Percentiles rank a stretch among this genome's conserved stretches.
These are phyloP conservation scores for Serendipita sp. DNA, from an alignment of 768 basidiomycete species.

Conservation along the genomic window DNA sequence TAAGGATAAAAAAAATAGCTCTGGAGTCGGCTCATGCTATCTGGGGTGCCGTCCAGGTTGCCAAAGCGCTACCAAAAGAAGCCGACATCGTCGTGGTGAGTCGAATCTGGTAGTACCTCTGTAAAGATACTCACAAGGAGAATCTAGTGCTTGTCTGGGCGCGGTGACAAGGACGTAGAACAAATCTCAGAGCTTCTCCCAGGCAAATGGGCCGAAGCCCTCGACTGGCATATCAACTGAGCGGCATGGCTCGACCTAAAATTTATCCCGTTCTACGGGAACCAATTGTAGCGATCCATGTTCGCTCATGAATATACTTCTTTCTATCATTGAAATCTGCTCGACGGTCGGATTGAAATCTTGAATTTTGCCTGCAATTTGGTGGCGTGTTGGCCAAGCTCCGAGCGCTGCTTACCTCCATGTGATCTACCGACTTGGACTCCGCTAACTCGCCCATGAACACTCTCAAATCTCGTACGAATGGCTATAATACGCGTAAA, in stretches of 20 bases:
- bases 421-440: neutral
- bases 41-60: conserved; percentile 78
- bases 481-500: too few species aligned
- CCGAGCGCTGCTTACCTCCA: neutral
- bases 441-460: neutral
- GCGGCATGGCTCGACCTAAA: neutral
- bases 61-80: conserved; percentile 71
- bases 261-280: neutral
- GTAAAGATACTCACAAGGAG: conserved; percentile 6
- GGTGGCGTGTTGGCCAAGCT: neutral
- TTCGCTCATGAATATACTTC: neutral
- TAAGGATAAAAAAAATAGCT: conserved; percentile 30
- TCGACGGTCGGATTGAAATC: too few species aligned
- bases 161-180: conserved; percentile 96
- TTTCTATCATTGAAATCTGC: too few species aligned
- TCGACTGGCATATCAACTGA: conserved; percentile 86
- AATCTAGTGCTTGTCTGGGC: conserved; percentile 72
- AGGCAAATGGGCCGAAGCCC: conserved; percentile 78
- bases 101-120: too few species aligned
- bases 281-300: neutral
- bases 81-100: conserved; percentile 81
- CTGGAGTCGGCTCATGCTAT: conserved; percentile 92
- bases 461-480: too few species aligned
- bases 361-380: too few species aligned
- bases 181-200: conserved; percentile 90